Conservation (phyloP, 2,329 filamentous ascomycete genomes). For the Aspergillus novoparasiticus region DNA sequence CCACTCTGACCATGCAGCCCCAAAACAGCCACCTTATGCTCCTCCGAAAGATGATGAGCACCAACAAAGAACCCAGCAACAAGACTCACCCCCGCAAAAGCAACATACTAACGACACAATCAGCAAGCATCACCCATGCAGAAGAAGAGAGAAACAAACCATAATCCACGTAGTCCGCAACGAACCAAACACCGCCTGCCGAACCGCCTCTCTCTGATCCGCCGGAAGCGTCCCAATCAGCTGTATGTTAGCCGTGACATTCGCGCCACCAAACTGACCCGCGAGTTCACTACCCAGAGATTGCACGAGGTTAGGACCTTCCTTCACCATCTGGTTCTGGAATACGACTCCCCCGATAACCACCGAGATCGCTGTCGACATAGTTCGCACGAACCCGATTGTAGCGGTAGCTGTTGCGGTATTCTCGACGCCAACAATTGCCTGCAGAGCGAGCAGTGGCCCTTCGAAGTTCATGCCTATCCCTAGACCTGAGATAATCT, state of each 20-base stretch:
- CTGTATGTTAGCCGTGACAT: background rate
- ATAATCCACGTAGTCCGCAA: background rate
- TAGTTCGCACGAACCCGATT: slow-evolving; percentile 59
- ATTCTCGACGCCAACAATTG: slow-evolving; percentile 48
- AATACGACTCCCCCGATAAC: slow-evolving; percentile 74
- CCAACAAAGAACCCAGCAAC: background rate
- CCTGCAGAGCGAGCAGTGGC: slow-evolving; percentile 57
- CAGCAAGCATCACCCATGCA: background rate
- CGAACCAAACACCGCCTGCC: background rate
- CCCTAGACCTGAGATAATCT: slow-evolving; percentile 52
- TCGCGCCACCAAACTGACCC: background rate
- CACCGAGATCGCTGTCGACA: slow-evolving; percentile 66
- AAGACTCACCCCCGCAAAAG: slow-evolving; percentile 1
- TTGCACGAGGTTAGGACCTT: background rate
- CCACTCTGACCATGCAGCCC: background rate
- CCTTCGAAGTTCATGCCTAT: slow-evolving; percentile 54
- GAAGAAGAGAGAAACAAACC: background rate
- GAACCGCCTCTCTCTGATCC: background rate
- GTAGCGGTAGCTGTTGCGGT: slow-evolving; percentile 53
- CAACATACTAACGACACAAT: background rate
- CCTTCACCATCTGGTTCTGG: slow-evolving; percentile 55
- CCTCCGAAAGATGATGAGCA: background rate
- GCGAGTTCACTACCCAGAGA: background rate
- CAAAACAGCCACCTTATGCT: background rate
- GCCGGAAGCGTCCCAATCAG: background rate